These are phyloP conservation scores for Amanita rimosa DNA, from an alignment of 768 basidiomycete genomes.

Conservation along the genomic window DNA sequence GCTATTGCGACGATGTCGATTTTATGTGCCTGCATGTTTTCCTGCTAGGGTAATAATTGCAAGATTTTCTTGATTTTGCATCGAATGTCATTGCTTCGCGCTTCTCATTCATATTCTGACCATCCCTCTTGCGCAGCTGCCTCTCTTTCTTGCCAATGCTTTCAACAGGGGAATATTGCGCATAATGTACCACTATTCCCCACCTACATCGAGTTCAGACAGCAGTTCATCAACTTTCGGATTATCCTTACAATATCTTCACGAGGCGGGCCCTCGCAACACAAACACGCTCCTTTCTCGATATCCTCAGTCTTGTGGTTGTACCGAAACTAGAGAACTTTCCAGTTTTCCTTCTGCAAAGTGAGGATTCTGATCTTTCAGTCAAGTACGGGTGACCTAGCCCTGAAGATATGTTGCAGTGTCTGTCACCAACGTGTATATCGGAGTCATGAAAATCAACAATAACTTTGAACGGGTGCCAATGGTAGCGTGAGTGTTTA, in stretches of 20 bases:
- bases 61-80: slow-evolving; percentile 2
- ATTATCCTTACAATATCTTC: slow-evolving; percentile 3
- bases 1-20: not conserved
- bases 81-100: slow-evolving; percentile 5
- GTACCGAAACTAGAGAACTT: slow-evolving; percentile 1
- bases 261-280: slow-evolving; percentile 3
- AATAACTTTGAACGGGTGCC: slow-evolving; percentile 23
- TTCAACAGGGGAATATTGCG: slow-evolving; percentile 1
- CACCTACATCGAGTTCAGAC: slow-evolving; percentile 2
- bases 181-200: slow-evolving; percentile 7
- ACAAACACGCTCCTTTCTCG: slow-evolving; percentile 2
- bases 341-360: slow-evolving; percentile 4
- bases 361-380: slow-evolving; percentile 3
- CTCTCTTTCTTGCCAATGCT: slow-evolving; percentile 6
- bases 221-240: slow-evolving; percentile 2
- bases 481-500: slow-evolving; percentile 37
- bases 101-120: not conserved
- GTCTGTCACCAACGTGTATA: slow-evolving; percentile 31
- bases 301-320: slow-evolving; percentile 2
- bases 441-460: slow-evolving; percentile 19
- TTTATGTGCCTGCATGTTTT: slow-evolving; percentile 6
- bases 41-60: slow-evolving; percentile 3
- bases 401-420: slow-evolving; percentile 32
- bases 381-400: not conserved
- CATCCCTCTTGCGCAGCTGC: not conserved